A percentile compares a stretch with the other conserved stretches of the same genome.
Conservation (phyloP, 495 filamentous ascomycete species). For the Lophiostoma macrostomum region DNA sequence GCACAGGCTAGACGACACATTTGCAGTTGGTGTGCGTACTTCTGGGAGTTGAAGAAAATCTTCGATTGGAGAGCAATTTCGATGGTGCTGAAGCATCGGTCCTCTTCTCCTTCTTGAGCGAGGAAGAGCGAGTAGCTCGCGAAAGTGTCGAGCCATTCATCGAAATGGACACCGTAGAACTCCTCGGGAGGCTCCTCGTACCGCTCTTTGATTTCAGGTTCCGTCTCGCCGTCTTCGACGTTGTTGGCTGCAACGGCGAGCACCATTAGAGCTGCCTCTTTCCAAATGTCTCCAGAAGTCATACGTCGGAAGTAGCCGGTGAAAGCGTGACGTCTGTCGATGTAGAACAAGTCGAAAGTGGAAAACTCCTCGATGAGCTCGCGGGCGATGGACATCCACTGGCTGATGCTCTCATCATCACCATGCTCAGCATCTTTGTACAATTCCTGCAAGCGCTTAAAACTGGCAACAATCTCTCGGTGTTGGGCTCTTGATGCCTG, state of each 20-base stretch:
- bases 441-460: conserved; percentile 43
- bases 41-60: conserved; percentile 69
- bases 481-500: conserved; percentile 8
- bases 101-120: conserved; percentile 55
- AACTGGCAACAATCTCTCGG: conserved; percentile 50
- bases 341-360: conserved; percentile 56
- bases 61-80: conserved; percentile 69
- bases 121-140: conserved; percentile 75
- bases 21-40: conserved; percentile 61
- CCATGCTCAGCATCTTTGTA: conserved; percentile 9
- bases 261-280: conserved; percentile 15
- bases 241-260: conserved; percentile 23
- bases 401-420: conserved; percentile 47
- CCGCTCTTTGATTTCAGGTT: conserved; percentile 46
- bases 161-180: conserved; percentile 76
- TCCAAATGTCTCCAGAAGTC: conserved; percentile 13
- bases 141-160: conserved; percentile 87
- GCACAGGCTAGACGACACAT: conserved; percentile 85
- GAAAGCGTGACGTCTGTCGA: conserved; percentile 53
- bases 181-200: conserved; percentile 39
- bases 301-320: conserved; percentile 19
- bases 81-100: conserved; percentile 74
- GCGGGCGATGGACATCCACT: conserved; percentile 74
- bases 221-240: conserved; percentile 36
- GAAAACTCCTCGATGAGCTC: conserved; percentile 73